phyloP scores from a whole-genome alignment of 2,329 filamentous ascomycete species.

The Trichoderma gracile region DNA sequence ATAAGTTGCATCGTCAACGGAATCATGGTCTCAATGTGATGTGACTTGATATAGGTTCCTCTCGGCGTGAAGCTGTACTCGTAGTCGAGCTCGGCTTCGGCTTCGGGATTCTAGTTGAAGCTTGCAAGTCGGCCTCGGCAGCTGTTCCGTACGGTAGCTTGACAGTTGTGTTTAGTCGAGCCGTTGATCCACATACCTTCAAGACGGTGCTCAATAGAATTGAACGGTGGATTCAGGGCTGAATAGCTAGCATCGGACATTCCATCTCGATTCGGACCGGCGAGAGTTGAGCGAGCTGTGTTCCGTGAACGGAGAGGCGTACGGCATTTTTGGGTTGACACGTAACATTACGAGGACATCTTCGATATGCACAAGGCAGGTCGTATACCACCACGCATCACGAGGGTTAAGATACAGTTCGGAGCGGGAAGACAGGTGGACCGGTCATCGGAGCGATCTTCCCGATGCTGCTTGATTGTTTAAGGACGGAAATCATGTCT shows the following conservation, averaged over 20 bases:
- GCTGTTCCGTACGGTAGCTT: neutral
- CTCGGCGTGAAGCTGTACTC: neutral
- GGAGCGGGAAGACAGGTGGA: neutral
- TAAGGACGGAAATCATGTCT: too few relatives aligned
- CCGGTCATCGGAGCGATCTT: conserved; percentile 6
- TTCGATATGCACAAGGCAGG: too few relatives aligned
- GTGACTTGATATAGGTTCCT: too few relatives aligned
- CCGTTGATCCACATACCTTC: neutral
- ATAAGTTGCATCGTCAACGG: too few relatives aligned
- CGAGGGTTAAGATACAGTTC: neutral
- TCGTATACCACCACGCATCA: too few relatives aligned
- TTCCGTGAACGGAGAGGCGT: neutral
- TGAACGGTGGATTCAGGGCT: neutral
- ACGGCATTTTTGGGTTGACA: neutral
- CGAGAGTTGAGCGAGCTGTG: neutral
- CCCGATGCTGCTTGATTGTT: too few relatives aligned
- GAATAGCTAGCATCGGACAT: neutral
- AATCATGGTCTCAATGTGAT: too few relatives aligned
- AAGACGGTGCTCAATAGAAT: neutral
- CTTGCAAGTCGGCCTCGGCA: neutral
- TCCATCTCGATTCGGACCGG: neutral
- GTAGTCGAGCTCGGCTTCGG: neutral
- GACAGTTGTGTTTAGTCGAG: neutral
- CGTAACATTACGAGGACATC: neutral
- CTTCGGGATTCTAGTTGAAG: neutral